Evolutionary conservation across 805 yeast genomes (phyloP), one percentile per base, ranked within the genome.

Genomic region (Ogataea trehaloabstinens): DNA sequence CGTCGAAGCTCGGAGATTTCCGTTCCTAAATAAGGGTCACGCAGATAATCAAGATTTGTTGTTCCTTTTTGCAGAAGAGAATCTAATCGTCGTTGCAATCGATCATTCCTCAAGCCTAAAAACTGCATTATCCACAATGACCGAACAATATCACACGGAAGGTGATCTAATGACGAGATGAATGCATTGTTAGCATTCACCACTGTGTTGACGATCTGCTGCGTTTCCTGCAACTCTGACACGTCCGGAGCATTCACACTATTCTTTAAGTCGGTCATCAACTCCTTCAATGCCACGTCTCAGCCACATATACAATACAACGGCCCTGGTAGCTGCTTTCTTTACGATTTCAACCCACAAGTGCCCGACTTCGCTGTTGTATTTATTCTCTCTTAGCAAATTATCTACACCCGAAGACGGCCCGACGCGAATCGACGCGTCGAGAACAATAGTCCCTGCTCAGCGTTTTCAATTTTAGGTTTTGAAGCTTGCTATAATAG

Each of bases 121-220:
- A 56, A 53, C 40, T 65, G 70, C 4, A 61, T 54, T 7, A 65
- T 25, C 69, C 70, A 65, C 32, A 65, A 38, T 3, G 64, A 60
- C 29, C 67, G 42, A 16, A 61, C 64, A 6, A 65, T 44, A 37
- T 65, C 70, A 42, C 70, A 65, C 1, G 70, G 70, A 12, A 65
- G 37, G 40, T 65, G 70, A 40, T 65, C 70, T 37, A 65, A 46
- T 8, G 62, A 59, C 6, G 66, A 63, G 10, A 63, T 60, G 38
- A 63, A 61, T 15, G 63, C 63, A 41, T 61, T 61, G 28, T 55
- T 55, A 1, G 61, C 61, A 22, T 54, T 53, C n/a, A 53, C 45
- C 15, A 61, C 51, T 0, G 61, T 53, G 32, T 54, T 53, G 25
- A 55, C 61, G 2, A 49, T 33, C 5, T 44, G 37, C 13, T 40